Evolutionary conservation across 163 green algal genomes (phyloP).

Genomic region (Botryococcus braunii): DNA sequence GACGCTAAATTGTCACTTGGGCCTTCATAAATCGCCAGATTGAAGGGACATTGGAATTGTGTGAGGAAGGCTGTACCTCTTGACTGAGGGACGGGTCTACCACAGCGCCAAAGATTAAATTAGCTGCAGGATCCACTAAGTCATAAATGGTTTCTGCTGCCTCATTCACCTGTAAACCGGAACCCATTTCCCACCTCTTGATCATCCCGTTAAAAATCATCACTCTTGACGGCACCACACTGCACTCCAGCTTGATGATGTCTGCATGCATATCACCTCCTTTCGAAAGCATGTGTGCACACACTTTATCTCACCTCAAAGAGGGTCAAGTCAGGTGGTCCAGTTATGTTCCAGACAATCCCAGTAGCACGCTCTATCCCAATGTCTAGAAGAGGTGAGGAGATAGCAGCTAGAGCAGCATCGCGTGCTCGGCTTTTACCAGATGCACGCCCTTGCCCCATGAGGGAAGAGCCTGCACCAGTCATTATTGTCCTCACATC

Average conservation of each 20-base stretch:
- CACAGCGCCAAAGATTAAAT: constrained; percentile 94
- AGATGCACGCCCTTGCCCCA: constrained; percentile 52
- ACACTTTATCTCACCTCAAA: constrained; percentile 77
- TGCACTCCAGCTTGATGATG: too few species aligned
- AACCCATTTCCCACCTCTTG: too few species aligned
- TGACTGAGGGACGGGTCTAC: constrained; percentile 60
- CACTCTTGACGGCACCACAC: too few species aligned
- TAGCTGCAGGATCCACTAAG: constrained; percentile 77
- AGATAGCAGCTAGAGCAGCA: constrained; percentile 75
- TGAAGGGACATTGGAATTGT: not conserved
- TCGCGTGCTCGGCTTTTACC: constrained; percentile 66
- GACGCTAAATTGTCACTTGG: not conserved
- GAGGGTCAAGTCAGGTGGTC: constrained; percentile 70
- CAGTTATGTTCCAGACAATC: constrained; percentile 97
- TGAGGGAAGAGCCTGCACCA: constrained; percentile 77
- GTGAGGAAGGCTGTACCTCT: constrained; percentile 27
- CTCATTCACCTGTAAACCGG: constrained; percentile 67
- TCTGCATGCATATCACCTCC: too few species aligned
- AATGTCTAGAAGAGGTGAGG: constrained; percentile 79
- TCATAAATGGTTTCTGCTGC: constrained; percentile 90
- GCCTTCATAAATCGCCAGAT: too few species aligned
- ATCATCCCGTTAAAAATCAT: too few species aligned
- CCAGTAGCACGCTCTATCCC: constrained; percentile 83
- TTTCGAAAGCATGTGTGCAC: too few species aligned
- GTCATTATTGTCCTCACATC: constrained; percentile 88